Base-by-base conservation (phyloP, 768 basidiomycete genomes). In the Leccinum arenicola region DNA sequence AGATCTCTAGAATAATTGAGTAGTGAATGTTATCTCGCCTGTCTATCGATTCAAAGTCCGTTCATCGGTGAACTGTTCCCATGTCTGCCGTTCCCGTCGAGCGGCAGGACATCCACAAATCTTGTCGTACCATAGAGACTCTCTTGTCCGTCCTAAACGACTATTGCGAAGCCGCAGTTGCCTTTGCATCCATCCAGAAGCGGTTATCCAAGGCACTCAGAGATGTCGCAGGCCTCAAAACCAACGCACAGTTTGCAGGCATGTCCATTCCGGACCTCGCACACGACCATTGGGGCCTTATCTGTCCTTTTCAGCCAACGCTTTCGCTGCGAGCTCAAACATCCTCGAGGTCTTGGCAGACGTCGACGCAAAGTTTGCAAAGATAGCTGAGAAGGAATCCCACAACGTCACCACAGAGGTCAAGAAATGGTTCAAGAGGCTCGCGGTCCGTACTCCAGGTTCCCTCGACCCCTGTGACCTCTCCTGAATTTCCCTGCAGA, bases 401-500 rank as follows among this genome's bases (percentile, higher is more conserved):
- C 84, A 86, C 61, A 66, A 57, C 21, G 75, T 91, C 52, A 84
- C 83, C 62, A 71, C 76, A 31, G 90, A 91, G 62, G 84, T 91
- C 45, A 88, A 85, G 78, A 93, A 89, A 66, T 92, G 90, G 89
- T 86, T 92, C 78, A 91, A 89, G 82, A 91, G 86, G 71, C 80
- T 92, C 36, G 80, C 85, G 52, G 90, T 92, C 66, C 64, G 88
- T 31, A 53, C 57, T 9, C 47, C 59, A 43, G 8, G 48, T 47
- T 19, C 35, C 0, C 52, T 19, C 29, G 29, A 62, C 23, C 0
- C 49, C 38, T 49, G 4, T 50, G 23, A 25, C n/a, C 2, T 58
- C 5, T 45, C 53, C 31, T 38, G 40, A 14, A 45, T 12, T 48
- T 58, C n/a, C 11, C 21, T 49, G 17, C 67, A 93, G 90, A 92